Conservation (phyloP, 768 basidiomycete genomes). For the Lentinus tigrinus region DNA sequence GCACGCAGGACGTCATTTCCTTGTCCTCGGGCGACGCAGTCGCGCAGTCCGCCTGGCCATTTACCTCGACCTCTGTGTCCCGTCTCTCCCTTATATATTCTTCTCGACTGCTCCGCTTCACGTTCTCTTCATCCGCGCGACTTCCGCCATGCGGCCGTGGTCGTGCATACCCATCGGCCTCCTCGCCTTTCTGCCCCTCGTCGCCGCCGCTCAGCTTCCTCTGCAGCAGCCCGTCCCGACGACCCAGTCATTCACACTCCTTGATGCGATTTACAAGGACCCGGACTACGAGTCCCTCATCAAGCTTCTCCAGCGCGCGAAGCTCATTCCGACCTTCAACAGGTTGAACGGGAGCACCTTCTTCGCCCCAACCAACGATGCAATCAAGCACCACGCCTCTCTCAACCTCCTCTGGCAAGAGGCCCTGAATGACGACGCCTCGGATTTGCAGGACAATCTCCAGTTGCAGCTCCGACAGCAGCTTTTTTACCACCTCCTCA, state of each 20-base stretch:
- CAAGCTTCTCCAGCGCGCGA: conserved; percentile 74
- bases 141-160: conserved; percentile 33
- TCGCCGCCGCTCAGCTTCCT: conserved; percentile 34
- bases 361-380: conserved; percentile 95
- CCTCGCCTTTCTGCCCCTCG: conserved; percentile 32
- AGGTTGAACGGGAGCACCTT: conserved; percentile 79
- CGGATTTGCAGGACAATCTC: conserved; percentile 67
- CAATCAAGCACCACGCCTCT: conserved; percentile 55
- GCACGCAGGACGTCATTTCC: conserved; percentile 16
- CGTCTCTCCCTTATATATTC: not conserved
- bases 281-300: conserved; percentile 78
- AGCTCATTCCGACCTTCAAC: conserved; percentile 90
- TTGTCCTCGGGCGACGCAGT: not conserved
- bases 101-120: not conserved
- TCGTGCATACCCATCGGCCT: conserved; percentile 35
- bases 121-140: not conserved
- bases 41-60: not conserved
- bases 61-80: conserved; percentile 1
- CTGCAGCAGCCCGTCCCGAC: conserved; percentile 25
- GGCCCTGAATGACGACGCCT: conserved; percentile 38
- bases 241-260: conserved; percentile 54
- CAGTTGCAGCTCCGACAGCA: conserved; percentile 84
- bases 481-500: conserved; percentile 91
- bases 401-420: conserved; percentile 32
- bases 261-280: conserved; percentile 76